Conservation (phyloP, 192 early-diverging fungal genomes). For the Spizellomyces sp. region DNA sequence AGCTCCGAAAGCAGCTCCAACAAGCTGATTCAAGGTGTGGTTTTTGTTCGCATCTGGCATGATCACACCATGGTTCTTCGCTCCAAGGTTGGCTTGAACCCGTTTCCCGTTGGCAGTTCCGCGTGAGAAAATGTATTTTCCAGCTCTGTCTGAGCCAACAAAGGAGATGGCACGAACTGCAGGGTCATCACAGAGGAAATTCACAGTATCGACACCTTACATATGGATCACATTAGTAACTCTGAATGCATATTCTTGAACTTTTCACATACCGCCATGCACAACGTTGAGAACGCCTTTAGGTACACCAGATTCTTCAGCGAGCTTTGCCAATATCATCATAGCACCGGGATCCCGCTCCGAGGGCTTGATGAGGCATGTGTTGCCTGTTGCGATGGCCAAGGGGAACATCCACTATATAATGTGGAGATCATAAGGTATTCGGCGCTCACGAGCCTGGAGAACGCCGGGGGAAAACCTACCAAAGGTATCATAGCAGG, state of each 20-base stretch:
- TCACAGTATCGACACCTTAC: constrained; percentile 71
- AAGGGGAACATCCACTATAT: constrained; percentile 94
- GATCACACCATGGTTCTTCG: constrained; percentile 97
- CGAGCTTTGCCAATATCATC: constrained; percentile 87
- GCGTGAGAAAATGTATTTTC: constrained; percentile 86
- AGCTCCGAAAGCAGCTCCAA: constrained; percentile 96
- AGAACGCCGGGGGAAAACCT: neutral
- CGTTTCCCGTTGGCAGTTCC: constrained; percentile 90
- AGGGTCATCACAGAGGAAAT: constrained; percentile 86
- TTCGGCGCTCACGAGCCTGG: neutral
- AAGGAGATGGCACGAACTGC: constrained; percentile 91
- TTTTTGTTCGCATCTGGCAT: constrained; percentile 95
- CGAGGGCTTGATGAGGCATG: constrained; percentile 88
- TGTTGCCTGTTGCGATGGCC: constrained; percentile 91
- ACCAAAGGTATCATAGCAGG: constrained; percentile 80
- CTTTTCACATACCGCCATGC: constrained; percentile 62
- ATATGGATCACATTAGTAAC: constrained; percentile 26
- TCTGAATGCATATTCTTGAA: neutral
- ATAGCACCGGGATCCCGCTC: constrained; percentile 93
- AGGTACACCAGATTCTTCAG: constrained; percentile 86
- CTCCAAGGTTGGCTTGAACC: constrained; percentile 94
- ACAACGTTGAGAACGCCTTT: constrained; percentile 91
- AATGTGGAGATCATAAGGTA: neutral
- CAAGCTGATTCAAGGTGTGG: constrained; percentile 87
- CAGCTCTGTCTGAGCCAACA: constrained; percentile 88